Conservation (phyloP, 192 early-diverging fungal genomes). For the Umbelopsis isabellina region DNA sequence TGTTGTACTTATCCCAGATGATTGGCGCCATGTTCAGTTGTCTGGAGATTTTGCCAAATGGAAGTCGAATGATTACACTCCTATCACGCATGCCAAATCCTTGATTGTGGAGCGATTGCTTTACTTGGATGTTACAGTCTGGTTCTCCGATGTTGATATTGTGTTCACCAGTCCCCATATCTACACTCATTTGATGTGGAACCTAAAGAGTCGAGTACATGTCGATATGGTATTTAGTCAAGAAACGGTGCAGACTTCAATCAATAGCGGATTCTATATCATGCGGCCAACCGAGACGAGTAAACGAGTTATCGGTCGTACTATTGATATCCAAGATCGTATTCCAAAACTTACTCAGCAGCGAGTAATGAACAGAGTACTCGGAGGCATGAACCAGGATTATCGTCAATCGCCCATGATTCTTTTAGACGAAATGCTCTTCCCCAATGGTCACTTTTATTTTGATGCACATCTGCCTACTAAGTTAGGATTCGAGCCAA, state of each 20-base stretch:
- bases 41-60: slow-evolving; percentile 29
- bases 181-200: slow-evolving; percentile 31
- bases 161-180: slow-evolving; percentile 35
- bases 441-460: slow-evolving; percentile 40
- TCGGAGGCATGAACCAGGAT: slow-evolving; percentile 26
- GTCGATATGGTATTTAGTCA: slow-evolving; percentile 38
- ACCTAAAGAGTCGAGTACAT: slow-evolving; percentile 25
- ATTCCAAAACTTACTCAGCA: slow-evolving; percentile 39
- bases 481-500: slow-evolving; percentile 35
- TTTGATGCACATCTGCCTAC: slow-evolving; percentile 34
- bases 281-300: slow-evolving; percentile 35
- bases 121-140: slow-evolving; percentile 37
- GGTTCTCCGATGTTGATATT: slow-evolving; percentile 47
- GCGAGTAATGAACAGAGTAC: slow-evolving; percentile 33
- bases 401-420: slow-evolving; percentile 26
- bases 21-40: slow-evolving; percentile 41
- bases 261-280: slow-evolving; percentile 43
- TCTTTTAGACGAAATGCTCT: slow-evolving; percentile 35
- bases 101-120: slow-evolving; percentile 45
- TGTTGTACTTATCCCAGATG: slow-evolving; percentile 37
- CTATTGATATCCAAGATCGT: slow-evolving; percentile 34
- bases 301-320: slow-evolving; percentile 35
- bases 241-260: slow-evolving; percentile 32
- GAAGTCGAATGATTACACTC: slow-evolving; percentile 29
- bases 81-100: slow-evolving; percentile 46